Evolutionary conservation across 129 eudicot genomes (phyloP).

Genomic region (Saposhnikovia divaricata): DNA sequence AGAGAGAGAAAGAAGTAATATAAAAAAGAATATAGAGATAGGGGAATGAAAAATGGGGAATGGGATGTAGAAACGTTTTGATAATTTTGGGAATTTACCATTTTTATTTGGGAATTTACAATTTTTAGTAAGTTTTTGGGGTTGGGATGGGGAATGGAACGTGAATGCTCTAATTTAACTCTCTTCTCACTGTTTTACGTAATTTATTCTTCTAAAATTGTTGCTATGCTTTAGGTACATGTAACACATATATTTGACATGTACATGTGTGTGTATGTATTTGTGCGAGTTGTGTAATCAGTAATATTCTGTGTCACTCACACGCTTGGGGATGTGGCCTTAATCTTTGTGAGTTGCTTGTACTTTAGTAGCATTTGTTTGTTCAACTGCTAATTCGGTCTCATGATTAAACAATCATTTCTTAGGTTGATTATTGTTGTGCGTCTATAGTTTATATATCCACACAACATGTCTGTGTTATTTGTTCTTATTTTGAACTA

Average conservation of each 20-base stretch:
- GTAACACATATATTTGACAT: background rate
- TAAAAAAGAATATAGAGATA: too few relatives aligned
- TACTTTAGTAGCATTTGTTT: background rate
- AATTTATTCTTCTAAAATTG: background rate
- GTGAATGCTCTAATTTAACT: background rate
- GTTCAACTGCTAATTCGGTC: slow-evolving; percentile 5
- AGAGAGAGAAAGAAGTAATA: too few relatives aligned
- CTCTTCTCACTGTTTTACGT: background rate
- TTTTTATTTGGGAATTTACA: too few relatives aligned
- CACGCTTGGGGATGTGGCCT: slow-evolving; percentile 4
- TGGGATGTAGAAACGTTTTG: too few relatives aligned
- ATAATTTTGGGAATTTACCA: too few relatives aligned
- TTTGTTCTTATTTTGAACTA: background rate
- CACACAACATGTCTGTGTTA: background rate
- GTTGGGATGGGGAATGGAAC: too few relatives aligned
- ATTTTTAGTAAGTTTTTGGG: too few relatives aligned
- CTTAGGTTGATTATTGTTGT: background rate
- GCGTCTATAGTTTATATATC: background rate
- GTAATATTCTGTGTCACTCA: background rate
- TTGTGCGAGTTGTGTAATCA: background rate
- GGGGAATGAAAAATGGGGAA: too few relatives aligned
- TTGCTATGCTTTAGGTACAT: background rate
- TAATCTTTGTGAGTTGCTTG: background rate
- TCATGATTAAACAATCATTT: background rate
- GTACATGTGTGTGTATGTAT: background rate